Evolutionary conservation across 345 rosid genomes (phyloP).

Genomic region (Linum tenue): DNA sequence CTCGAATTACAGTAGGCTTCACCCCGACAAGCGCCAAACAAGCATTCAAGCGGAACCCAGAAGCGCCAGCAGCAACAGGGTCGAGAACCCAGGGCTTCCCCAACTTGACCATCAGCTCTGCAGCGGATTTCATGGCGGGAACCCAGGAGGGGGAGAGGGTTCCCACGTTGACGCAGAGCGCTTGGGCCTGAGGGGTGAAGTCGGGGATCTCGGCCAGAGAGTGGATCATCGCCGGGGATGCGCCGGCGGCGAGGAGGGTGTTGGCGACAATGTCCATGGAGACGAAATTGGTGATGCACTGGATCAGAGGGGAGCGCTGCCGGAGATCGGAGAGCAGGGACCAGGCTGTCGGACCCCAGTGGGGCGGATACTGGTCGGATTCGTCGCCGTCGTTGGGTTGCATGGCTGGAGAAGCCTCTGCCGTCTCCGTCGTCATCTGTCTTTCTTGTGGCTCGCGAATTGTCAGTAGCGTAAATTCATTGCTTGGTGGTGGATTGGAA

Average conservation of each 20-base stretch:
- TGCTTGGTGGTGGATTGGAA: background rate
- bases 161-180: conserved; percentile 73
- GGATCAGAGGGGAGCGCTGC: conserved; percentile 53
- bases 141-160: conserved; percentile 68
- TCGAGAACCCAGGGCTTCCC: conserved; percentile 84
- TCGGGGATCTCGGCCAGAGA: conserved; percentile 57
- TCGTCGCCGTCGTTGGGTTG: background rate
- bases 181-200: conserved; percentile 55
- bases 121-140: conserved; percentile 70
- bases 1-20: conserved; percentile 64
- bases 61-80: conserved; percentile 84
- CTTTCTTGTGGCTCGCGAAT: background rate
- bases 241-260: conserved; percentile 77
- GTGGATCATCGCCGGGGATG: conserved; percentile 91
- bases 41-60: conserved; percentile 55
- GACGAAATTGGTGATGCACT: conserved; percentile 89
- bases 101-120: conserved; percentile 30
- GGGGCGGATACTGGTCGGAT: background rate
- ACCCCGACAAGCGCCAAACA: conserved; percentile 63
- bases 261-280: conserved; percentile 91
- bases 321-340: conserved; percentile 37
- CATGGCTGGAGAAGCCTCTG: background rate
- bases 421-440: background rate
- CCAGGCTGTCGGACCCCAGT: conserved; percentile 41
- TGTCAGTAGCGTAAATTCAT: background rate